These are phyloP conservation scores for Helianthus annuus DNA, from an alignment of 129 eudicot species.

Conservation along the genomic window HanXRQr2.0-SUNRISE NC_035448.2:189976677-189977176, in stretches of 20 bases:
- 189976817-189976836: not conserved
- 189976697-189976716: constrained; percentile 14
- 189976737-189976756: not conserved
- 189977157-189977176: too few relatives aligned
- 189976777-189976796: not conserved
- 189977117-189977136: not conserved
- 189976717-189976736: constrained; percentile 16
- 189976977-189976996: not conserved
- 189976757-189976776: constrained; percentile 1
- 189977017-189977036: constrained; percentile 8
- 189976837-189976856: too few relatives aligned
- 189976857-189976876: too few relatives aligned
- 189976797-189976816: not conserved
- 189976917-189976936: too few relatives aligned
- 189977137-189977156: too few relatives aligned
- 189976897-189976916: too few relatives aligned
- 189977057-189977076: not conserved
- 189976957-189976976: constrained; percentile 9
- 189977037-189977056: not conserved
- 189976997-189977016: not conserved
- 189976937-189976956: constrained; percentile 24
- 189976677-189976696: constrained; percentile 5
- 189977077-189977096: not conserved
- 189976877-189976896: too few relatives aligned
- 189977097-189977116: not conserved